phyloP scores from a whole-genome alignment of 108 stramenopile genomes.

The Cyclotella distinguenda region DNA sequence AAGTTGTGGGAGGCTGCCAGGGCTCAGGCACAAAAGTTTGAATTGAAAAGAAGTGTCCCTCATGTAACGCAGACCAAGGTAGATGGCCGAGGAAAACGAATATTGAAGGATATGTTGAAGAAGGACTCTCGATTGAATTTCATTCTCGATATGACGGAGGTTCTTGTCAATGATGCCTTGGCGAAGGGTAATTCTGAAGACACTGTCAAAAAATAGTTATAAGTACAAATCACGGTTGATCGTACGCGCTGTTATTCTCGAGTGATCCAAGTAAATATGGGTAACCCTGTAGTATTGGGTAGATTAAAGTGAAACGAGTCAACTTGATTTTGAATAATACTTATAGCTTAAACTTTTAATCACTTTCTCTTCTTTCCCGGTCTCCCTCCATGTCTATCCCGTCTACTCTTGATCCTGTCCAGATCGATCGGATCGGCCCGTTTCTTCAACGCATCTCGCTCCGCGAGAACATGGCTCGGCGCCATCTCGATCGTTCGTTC shows the following conservation, averaged over 20 bases:
- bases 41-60: neutral
- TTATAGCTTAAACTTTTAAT: no score
- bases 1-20: slow-evolving; percentile 23
- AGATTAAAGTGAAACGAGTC: no score
- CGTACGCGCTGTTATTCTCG: no score
- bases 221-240: no score
- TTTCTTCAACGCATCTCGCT: slow-evolving; percentile 15
- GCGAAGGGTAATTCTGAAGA: neutral
- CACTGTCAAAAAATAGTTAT: neutral
- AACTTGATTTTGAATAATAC: no score
- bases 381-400: slow-evolving; percentile 23
- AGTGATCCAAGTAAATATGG: no score
- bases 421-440: slow-evolving; percentile 24
- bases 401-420: slow-evolving; percentile 31
- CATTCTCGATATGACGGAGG: slow-evolving; percentile 30
- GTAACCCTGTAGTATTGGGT: no score
- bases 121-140: slow-evolving; percentile 22
- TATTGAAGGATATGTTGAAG: slow-evolving; percentile 19
- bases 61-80: slow-evolving; percentile 36
- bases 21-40: slow-evolving; percentile 17
- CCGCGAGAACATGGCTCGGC: slow-evolving; percentile 22
- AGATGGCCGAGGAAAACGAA: slow-evolving; percentile 11
- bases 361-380: slow-evolving; percentile 6
- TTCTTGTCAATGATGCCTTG: slow-evolving; percentile 33
- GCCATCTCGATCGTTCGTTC: slow-evolving; percentile 45